Evolutionary conservation across 2,329 filamentous ascomycete genomes (phyloP).

Genomic region (Trichoderma harzianum): DNA sequence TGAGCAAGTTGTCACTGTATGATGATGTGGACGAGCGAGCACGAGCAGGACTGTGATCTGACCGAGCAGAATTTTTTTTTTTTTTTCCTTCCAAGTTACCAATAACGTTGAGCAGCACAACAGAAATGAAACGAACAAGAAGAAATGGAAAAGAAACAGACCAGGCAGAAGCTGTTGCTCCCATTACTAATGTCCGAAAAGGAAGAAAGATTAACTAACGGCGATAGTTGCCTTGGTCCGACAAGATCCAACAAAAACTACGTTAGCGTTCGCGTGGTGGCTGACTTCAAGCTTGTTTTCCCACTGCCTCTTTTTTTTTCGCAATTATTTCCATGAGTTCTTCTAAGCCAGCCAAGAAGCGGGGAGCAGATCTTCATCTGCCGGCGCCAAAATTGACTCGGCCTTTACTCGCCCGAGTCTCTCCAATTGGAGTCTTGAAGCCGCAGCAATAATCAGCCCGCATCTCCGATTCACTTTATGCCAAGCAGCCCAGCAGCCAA

Average conservation of each 20-base stretch:
- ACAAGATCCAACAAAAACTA: not conserved
- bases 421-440: not conserved
- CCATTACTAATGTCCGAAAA: not conserved
- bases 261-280: not conserved
- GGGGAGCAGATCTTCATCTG: slow-evolving; percentile 4
- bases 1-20: not conserved
- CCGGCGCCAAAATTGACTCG: not conserved
- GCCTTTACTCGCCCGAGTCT: not conserved
- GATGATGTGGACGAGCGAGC: not conserved
- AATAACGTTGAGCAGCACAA: not conserved
- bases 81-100: not conserved
- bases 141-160: not conserved
- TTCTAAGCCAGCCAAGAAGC: not conserved
- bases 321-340: not conserved
- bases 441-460: not conserved
- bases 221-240: not conserved
- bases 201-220: not conserved
- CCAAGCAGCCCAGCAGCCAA: not conserved
- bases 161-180: not conserved
- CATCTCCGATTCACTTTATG: not conserved
- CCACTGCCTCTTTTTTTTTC: not conserved
- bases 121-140: not conserved
- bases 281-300: not conserved
- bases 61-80: not conserved
- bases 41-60: not conserved